Evolutionary conservation across 2,329 filamentous ascomycete genomes (phyloP).

Genomic region (Bipolaris oryzae): DNA sequence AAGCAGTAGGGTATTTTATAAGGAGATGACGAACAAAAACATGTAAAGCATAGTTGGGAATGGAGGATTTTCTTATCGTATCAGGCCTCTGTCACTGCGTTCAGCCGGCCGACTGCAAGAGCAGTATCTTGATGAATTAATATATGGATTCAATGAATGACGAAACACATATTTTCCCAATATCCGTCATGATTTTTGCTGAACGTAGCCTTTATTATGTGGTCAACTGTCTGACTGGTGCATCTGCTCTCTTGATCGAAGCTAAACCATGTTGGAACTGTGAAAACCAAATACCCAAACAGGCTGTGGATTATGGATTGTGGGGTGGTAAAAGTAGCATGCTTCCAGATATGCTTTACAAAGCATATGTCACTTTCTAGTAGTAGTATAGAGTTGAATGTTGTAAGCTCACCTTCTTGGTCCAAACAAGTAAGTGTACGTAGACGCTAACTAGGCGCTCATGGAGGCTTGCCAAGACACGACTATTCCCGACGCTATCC

Average conservation of each 20-base stretch:
- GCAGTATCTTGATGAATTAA: constrained; percentile 10
- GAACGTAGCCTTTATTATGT: neutral
- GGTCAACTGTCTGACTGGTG: too few relatives aligned
- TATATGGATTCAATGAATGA: constrained; percentile 16
- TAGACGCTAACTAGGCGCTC: neutral
- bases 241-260: neutral
- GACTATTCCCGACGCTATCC: constrained; percentile 6
- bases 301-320: too few relatives aligned
- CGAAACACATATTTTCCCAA: neutral
- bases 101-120: constrained; percentile 21
- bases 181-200: neutral
- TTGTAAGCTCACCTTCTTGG: neutral
- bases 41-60: constrained; percentile 10
- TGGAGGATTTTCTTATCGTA: constrained; percentile 10
- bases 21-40: constrained; percentile 4
- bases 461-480: neutral
- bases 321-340: neutral
- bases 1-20: constrained; percentile 22
- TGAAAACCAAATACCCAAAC: neutral
- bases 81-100: constrained; percentile 16
- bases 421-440: neutral
- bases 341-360: too few relatives aligned
- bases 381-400: neutral
- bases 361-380: neutral
- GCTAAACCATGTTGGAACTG: neutral